Percentiles rank a stretch among this genome's conserved stretches.
These are phyloP conservation scores for Aspergillus wentii DNA, from an alignment of 495 filamentous ascomycete species.

Conservation along the genomic window DNA sequence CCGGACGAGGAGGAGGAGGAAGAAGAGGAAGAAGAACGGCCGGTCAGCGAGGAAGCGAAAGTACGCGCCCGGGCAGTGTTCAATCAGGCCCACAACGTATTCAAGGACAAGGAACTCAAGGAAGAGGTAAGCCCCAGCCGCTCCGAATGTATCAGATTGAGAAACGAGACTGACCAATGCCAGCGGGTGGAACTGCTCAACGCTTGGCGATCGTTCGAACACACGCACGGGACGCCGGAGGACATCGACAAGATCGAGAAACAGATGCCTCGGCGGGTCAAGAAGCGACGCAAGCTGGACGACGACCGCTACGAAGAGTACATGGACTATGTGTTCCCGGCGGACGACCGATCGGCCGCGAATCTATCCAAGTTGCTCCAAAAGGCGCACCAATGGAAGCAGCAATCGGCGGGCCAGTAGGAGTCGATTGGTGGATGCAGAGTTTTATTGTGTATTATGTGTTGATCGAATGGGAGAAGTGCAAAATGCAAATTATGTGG, in stretches of 20 bases:
- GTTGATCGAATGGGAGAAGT: too few species aligned
- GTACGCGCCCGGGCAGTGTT: slow-evolving; percentile 76
- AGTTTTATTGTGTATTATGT: too few species aligned
- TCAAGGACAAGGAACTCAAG: slow-evolving; percentile 90
- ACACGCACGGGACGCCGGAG: slow-evolving; percentile 68
- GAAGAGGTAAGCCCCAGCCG: slow-evolving; percentile 59
- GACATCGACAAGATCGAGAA: slow-evolving; percentile 82
- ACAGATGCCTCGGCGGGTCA: slow-evolving; percentile 90
- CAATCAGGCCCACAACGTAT: slow-evolving; percentile 76
- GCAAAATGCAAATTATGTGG: too few species aligned
- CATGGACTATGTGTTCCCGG: slow-evolving; percentile 95
- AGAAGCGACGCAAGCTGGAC: slow-evolving; percentile 90
- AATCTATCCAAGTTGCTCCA: slow-evolving; percentile 79
- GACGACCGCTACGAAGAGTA: slow-evolving; percentile 97
- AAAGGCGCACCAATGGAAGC: slow-evolving; percentile 87
- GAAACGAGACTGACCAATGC: slow-evolving; percentile 21
- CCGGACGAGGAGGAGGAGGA: slow-evolving; percentile 62
- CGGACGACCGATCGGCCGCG: slow-evolving; percentile 83
- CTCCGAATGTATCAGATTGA: too few species aligned
- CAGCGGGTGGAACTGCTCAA: slow-evolving; percentile 81
- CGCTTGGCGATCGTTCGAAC: slow-evolving; percentile 88
- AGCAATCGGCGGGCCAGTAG: slow-evolving; percentile 42
- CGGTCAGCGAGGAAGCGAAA: slow-evolving; percentile 80
- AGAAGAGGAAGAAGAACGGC: slow-evolving; percentile 59
- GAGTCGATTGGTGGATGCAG: slow-evolving; percentile 4